Conservation (phyloP, 371 early-diverging fungal genomes). For the Mortierella sp. region DNA sequence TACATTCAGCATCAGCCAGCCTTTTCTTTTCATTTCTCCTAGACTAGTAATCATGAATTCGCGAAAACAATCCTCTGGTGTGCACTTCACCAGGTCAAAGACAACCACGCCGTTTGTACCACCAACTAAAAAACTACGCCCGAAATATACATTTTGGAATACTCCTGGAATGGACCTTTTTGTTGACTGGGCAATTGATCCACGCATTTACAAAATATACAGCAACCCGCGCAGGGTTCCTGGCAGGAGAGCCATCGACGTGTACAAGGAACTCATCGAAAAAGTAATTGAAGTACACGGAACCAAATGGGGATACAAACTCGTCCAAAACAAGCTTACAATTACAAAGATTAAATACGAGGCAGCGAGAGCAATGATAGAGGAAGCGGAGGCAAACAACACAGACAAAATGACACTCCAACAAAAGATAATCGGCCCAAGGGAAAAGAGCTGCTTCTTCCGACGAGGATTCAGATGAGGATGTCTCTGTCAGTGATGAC, state of each 20-base stretch:
- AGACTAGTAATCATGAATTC: too few species aligned
- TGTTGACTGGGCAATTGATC: neutral
- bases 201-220: neutral
- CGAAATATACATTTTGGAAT: neutral
- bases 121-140: too few species aligned
- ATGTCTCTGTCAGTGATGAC: too few species aligned
- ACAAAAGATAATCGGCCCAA: neutral
- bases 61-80: too few species aligned
- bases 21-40: too few species aligned
- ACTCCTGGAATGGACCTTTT: neutral
- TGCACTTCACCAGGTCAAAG: too few species aligned
- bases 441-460: too few species aligned
- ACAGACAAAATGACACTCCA: neutral
- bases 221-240: neutral
- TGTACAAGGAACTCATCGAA: neutral
- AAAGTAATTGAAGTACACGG: neutral
- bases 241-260: neutral
- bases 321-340: neutral
- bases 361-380: neutral
- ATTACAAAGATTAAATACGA: neutral
- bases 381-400: neutral
- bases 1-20: too few species aligned
- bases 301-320: neutral
- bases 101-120: too few species aligned
- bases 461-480: too few species aligned